phyloP scores from a whole-genome alignment of 2,329 filamentous ascomycete species.

The Colletotrichum lindemuthianum region DNA sequence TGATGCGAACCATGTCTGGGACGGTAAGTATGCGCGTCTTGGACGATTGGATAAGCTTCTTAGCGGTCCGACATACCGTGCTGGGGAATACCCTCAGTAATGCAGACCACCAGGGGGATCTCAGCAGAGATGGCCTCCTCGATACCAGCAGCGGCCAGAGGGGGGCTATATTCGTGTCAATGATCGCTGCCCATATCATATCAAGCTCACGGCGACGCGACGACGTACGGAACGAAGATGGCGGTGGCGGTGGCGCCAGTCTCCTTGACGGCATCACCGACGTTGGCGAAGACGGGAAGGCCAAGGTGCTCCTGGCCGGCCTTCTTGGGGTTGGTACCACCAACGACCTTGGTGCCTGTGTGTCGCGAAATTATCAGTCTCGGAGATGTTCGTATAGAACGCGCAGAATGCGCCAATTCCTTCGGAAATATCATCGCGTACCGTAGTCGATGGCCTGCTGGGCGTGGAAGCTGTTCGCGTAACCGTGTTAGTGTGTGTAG shows the following conservation, averaged over 20 bases:
- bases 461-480: slow-evolving; percentile 83
- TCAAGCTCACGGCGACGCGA: slow-evolving; percentile 40
- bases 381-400: slow-evolving; percentile 7
- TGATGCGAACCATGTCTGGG: slow-evolving; percentile 97
- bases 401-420: slow-evolving; percentile 8
- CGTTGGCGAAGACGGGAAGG: slow-evolving; percentile 91
- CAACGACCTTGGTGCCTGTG: slow-evolving; percentile 93
- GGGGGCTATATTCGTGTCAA: slow-evolving; percentile 68
- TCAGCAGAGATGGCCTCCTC: slow-evolving; percentile 96
- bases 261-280: slow-evolving; percentile 87
- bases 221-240: slow-evolving; percentile 93
- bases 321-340: slow-evolving; percentile 99
- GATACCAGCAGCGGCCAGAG: slow-evolving; percentile 91
- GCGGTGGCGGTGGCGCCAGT: slow-evolving; percentile 91
- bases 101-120: slow-evolving; percentile 94
- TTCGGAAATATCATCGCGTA: slow-evolving; percentile 55
- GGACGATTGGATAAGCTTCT: not conserved
- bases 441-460: slow-evolving; percentile 98
- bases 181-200: slow-evolving; percentile 63
- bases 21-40: slow-evolving; percentile 2
- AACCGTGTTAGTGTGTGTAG: not conserved
- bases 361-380: slow-evolving; percentile 43
- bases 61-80: slow-evolving; percentile 72
- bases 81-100: slow-evolving; percentile 97
- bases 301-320: slow-evolving; percentile 89